Percentiles rank a stretch among this genome's conserved stretches.
Evolutionary conservation across 345 rosid genomes (phyloP).

Genomic region (Iberis pinnata): DNA sequence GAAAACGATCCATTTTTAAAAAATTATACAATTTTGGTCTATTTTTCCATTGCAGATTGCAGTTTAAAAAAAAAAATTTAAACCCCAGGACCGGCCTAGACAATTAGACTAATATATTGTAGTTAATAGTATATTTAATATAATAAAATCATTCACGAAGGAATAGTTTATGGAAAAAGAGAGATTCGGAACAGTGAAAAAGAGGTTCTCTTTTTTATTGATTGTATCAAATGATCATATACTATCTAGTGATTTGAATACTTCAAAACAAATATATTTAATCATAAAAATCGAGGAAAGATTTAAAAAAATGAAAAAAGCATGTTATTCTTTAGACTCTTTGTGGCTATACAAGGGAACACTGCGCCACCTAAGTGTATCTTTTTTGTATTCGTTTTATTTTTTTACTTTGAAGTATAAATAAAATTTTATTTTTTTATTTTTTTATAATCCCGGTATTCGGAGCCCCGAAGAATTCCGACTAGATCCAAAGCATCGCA

Average conservation of each 20-base stretch:
- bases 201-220: constrained; percentile 40
- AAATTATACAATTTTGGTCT: too few relatives aligned
- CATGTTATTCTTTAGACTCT: constrained; percentile 29
- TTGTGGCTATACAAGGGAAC: constrained; percentile 46
- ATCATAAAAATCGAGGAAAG: constrained; percentile 6
- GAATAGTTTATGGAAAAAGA: constrained; percentile 27
- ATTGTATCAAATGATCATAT: constrained; percentile 24
- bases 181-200: constrained; percentile 53
- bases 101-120: too few relatives aligned
- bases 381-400: constrained; percentile 23
- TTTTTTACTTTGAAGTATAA: constrained; percentile 11
- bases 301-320: neutral
- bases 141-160: neutral
- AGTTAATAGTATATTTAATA: neutral
- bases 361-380: constrained; percentile 52
- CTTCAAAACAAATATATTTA: too few relatives aligned
- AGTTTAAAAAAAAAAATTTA: too few relatives aligned
- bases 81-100: too few relatives aligned
- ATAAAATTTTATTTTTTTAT: too few relatives aligned
- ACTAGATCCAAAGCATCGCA: too few relatives aligned
- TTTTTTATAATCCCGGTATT: too few relatives aligned
- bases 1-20: too few relatives aligned
- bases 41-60: too few relatives aligned
- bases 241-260: too few relatives aligned
- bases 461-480: too few relatives aligned